Evolutionary conservation across 768 basidiomycete genomes (phyloP).

Genomic region (Rhodotorula kratochvilovae): DNA sequence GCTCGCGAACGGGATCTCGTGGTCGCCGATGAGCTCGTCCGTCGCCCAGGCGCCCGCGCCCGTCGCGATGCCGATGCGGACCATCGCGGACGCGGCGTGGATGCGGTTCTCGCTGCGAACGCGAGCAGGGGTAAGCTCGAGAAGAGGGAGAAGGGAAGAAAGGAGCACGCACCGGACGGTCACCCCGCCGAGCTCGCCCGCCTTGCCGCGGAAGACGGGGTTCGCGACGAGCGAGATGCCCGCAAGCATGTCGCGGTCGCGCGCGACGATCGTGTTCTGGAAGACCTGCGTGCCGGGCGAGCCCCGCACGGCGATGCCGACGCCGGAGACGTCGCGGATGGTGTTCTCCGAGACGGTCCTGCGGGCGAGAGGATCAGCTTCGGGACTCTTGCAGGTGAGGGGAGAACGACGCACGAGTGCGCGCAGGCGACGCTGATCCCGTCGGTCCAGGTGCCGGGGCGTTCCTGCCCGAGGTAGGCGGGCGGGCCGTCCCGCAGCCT

Average conservation of each 20-base stretch:
- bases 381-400: no score
- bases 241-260: conserved; percentile 33
- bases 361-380: neutral
- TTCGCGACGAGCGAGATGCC: conserved; percentile 43
- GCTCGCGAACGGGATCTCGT: conserved; percentile 30
- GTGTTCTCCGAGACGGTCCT: conserved; percentile 44
- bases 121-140: neutral
- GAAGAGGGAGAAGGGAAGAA: neutral
- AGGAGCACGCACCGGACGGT: conserved; percentile 17
- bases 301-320: conserved; percentile 43
- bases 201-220: conserved; percentile 12
- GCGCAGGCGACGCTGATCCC: conserved; percentile 47
- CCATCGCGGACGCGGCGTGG: conserved; percentile 40
- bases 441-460: conserved; percentile 46
- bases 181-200: conserved; percentile 11
- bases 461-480: conserved; percentile 20
- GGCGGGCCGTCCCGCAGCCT: conserved; percentile 30
- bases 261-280: conserved; percentile 40
- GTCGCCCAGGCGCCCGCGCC: conserved; percentile 42
- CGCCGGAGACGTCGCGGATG: conserved; percentile 44
- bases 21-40: conserved; percentile 29
- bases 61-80: conserved; percentile 44
- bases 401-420: conserved; percentile 14
- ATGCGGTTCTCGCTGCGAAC: conserved; percentile 33
- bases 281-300: conserved; percentile 31